phyloP scores from a whole-genome alignment of 1,284 basidiomycete species.

The Limonomyces culmigenus region DNA sequence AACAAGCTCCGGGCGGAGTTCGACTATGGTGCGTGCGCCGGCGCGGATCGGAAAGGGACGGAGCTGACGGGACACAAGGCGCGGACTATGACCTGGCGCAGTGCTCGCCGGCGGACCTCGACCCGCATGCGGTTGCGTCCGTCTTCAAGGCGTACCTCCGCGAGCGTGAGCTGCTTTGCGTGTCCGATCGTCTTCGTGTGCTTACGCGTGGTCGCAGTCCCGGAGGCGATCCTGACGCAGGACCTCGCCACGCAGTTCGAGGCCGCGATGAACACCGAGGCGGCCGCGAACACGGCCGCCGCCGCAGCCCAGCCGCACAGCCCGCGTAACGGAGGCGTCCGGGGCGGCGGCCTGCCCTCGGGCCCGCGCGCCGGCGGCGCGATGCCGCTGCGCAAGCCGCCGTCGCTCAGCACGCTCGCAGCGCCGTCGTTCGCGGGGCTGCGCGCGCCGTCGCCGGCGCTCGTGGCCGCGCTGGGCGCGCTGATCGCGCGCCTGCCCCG shows the following conservation, averaged over 20 bases:
- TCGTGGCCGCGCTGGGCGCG: constrained; percentile 32
- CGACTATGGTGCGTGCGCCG: constrained; percentile 47
- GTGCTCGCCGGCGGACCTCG: constrained; percentile 66
- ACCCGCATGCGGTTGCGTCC: constrained; percentile 84
- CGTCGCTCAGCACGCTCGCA: constrained; percentile 58
- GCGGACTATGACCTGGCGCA: constrained; percentile 69
- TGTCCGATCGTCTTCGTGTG: neutral
- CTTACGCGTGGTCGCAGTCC: constrained; percentile 32
- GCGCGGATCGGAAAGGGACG: constrained; percentile 4
- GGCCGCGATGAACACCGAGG: constrained; percentile 45
- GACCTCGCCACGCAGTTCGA: constrained; percentile 61
- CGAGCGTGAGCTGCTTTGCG: constrained; percentile 37
- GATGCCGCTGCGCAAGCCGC: constrained; percentile 47
- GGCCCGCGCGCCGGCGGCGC: constrained; percentile 20
- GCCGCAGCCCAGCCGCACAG: constrained; percentile 9
- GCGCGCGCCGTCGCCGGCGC: constrained; percentile 36
- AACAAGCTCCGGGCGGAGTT: constrained; percentile 64
- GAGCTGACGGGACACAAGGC: constrained; percentile 23
- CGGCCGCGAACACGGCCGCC: constrained; percentile 15
- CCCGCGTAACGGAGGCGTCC: constrained; percentile 8
- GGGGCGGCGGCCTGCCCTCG: constrained; percentile 23
- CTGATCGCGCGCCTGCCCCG: constrained; percentile 48
- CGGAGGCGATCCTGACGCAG: constrained; percentile 64
- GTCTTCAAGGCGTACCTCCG: constrained; percentile 69
- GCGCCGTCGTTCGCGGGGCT: constrained; percentile 45